Evolutionary conservation across 1,139 yeast species (phyloP).

Genomic region (Pneumocystis wakefieldiae): DNA sequence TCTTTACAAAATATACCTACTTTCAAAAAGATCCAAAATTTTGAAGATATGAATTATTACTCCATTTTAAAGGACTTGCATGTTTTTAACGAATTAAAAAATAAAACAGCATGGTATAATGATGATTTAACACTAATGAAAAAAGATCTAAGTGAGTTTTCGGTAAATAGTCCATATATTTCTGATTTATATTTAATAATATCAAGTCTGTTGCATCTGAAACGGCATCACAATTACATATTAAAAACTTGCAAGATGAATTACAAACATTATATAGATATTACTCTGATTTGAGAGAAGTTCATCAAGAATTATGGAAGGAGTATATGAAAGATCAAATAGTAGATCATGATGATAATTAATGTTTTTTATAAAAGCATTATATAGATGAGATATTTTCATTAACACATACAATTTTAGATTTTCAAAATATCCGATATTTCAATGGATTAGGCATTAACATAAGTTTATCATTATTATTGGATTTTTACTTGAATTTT

Average conservation of each 20-base stretch:
- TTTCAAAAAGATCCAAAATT: conserved; percentile 7
- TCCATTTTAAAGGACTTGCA: not conserved
- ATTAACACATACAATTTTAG: not conserved
- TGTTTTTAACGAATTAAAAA: not conserved
- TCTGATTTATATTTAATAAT: not conserved
- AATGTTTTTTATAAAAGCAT: not conserved
- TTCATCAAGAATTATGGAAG: conserved; percentile 5
- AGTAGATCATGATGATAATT: not conserved
- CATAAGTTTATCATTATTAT: not conserved
- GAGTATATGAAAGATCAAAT: conserved; percentile 11
- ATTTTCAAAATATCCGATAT: not conserved
- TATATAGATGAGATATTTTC: not conserved
- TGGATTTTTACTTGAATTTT: not conserved
- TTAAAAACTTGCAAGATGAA: conserved; percentile 7
- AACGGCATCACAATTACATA: conserved; percentile 2
- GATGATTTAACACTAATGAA: not conserved
- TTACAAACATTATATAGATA: conserved; percentile 6
- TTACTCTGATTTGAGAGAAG: conserved; percentile 6
- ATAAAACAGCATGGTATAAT: not conserved
- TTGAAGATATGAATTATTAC: conserved; percentile 8
- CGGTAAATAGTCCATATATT: not conserved
- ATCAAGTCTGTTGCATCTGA: not conserved
- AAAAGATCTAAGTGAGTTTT: not conserved
- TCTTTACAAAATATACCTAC: conserved; percentile 4
- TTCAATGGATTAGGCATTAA: not conserved